Evolutionary conservation across 305 asterid species (phyloP), one percentile per base, ranked within the genome.

Genomic region (Fraxinus sp.): DNA sequence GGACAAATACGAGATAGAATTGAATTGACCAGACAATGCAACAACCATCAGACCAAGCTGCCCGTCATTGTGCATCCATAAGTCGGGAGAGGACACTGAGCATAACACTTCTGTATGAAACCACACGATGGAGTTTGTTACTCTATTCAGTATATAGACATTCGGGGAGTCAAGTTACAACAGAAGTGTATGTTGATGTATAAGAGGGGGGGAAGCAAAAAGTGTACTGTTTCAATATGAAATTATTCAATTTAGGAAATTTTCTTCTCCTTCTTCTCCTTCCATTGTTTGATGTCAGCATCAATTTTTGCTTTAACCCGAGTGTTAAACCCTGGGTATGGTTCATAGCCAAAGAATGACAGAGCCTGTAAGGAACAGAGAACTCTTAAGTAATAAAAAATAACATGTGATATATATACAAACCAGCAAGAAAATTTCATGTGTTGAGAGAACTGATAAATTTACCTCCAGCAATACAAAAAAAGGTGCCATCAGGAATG

Each of bases 401-500:
- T 30, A 30, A 30, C 33, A 7, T 24, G 35, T 28, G 16, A 35
- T n/a, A 28, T 1, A 28, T 28, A 28, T 28, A 28, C 1, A 0
- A 68, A 70, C 7, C 24, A 30, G 6, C 80, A 24, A 66, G 66
- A 52, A 37, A 14, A n/a, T 18, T 14, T 55, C 79, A 35, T 9
- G 32, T n/a, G 55, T 18, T 4, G 8, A 62, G 26, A 28, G 79
- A 33, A 68, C 62, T 55, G 62, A 13, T 32, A 32, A 39, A 16
- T 26, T 81, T 86, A 96, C 98, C 99, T 96, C 98, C 0, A 96
- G 93, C 77, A 96, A 84, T 20, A 95, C 99, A 84, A 96, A 96
- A 87, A 88, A 92, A 33, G 99, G 99, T 57, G 98, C 98, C 99
- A 96, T 96, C 24, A 96, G 93, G 80, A 96, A 92, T 41, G 99